Evolutionary conservation across 495 filamentous ascomycete species (phyloP), one percentile per base, ranked within the genome.

Genomic region (Aspergillus ellipticus): DNA sequence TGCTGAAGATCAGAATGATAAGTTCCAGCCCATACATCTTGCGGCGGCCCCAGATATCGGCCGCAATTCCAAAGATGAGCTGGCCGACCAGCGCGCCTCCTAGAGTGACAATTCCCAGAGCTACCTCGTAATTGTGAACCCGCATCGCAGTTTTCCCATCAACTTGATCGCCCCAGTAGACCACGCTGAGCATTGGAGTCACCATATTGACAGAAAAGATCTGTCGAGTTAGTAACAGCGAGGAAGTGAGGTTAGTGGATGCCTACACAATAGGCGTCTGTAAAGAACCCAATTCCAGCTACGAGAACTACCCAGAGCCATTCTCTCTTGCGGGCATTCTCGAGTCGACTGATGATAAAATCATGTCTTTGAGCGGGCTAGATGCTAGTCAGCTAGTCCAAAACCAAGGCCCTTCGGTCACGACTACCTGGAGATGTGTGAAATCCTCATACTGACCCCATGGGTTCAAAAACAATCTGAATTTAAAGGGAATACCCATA

Each of bases 221-320:
- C 51, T 58, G 45, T 10, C 21, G 19, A 16, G 24, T 52, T 24
- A 53, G 55, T 24, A 6, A 8, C n/a, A 22, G 10, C 10, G 15
- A 10, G 15, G 6, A 3, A 11, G 2, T 10, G n/a, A 51, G 8
- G 37, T 17, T 17, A 17, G n/a, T 21, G 15, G 33, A n/a, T 0
- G 15, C 29, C 6, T 56, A 58, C 65, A 56, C 79, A 76, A 62
- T 84, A 85, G 39, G 79, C 77, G 58, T 83, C 82, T 4, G 83
- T 83, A 45, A 86, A 72, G 54, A 86, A 86, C 11, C 83, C 83
- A 0, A 77, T 75, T 3, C 75, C 81, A 3, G 82, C 80, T 13
- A 86, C 83, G n/a, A 74, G 70, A 21, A 74, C 65, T 16, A 71
- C 69, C 58, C 66, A 59, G 43, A 66, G 29, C 58, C 60, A 64